Conservation (phyloP, 352 stramenopile genomes). For the Phytophthora hybrid region DNA sequence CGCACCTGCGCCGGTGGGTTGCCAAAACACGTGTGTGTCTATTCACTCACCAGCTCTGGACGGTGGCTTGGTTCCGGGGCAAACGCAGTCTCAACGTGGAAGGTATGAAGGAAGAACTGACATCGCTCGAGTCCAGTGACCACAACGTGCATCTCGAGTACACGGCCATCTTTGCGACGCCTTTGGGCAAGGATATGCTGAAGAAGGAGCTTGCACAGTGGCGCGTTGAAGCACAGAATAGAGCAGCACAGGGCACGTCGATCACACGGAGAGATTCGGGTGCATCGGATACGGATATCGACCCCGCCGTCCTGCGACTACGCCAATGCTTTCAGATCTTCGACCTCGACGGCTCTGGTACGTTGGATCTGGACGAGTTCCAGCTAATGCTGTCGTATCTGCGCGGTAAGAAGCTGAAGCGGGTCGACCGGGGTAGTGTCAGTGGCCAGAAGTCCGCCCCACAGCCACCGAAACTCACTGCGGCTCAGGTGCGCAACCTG, state of each 20-base stretch:
- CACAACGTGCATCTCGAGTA: constrained; percentile 37
- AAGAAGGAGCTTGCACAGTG: constrained; percentile 50
- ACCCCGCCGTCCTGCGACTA: constrained; percentile 31
- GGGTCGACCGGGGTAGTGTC: constrained; percentile 1
- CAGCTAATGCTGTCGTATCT: constrained; percentile 61
- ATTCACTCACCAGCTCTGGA: constrained; percentile 55
- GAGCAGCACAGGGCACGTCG: neutral
- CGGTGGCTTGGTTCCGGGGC: constrained; percentile 39
- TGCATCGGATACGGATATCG: neutral
- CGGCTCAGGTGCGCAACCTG: constrained; percentile 42
- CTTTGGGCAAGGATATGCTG: constrained; percentile 40
- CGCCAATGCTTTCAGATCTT: constrained; percentile 58
- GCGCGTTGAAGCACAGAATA: constrained; percentile 24
- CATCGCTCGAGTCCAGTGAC: constrained; percentile 37
- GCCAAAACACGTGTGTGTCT: constrained; percentile 57
- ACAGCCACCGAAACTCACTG: constrained; percentile 37
- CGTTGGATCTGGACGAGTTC: constrained; percentile 60
- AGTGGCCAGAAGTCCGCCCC: neutral
- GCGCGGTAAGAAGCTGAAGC: constrained; percentile 28
- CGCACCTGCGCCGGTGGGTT: constrained; percentile 41
- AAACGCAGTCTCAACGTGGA: constrained; percentile 43
- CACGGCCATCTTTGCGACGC: constrained; percentile 39
- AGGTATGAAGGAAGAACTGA: constrained; percentile 36
- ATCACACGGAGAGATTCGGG: neutral
- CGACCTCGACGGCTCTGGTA: constrained; percentile 55